Conservation (phyloP, 1,284 basidiomycete genomes). For the Macrocystidia cucumis region DNA sequence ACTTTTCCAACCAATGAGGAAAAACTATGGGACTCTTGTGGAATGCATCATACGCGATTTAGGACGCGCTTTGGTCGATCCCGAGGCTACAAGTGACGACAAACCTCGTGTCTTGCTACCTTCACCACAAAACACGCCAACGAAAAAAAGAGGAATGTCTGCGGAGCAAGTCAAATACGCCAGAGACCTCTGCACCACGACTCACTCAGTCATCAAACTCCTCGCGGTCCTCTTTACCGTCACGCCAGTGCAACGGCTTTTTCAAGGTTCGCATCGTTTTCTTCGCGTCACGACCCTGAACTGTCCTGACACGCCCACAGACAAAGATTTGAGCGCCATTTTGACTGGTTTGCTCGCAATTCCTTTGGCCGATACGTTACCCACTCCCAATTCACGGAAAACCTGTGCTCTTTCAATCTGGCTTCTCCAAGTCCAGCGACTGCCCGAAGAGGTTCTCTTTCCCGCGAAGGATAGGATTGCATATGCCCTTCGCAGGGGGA, state of each 20-base stretch:
- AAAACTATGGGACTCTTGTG: slow-evolving; percentile 40
- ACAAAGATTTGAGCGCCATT: slow-evolving; percentile 47
- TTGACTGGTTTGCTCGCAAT: slow-evolving; percentile 60
- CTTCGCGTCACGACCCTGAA: slow-evolving; percentile 3
- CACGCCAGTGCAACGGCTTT: slow-evolving; percentile 49
- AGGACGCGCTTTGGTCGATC: slow-evolving; percentile 51
- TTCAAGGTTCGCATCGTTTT: slow-evolving; percentile 41
- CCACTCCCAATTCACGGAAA: slow-evolving; percentile 76
- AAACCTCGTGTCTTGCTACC: slow-evolving; percentile 28
- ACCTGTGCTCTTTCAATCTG: slow-evolving; percentile 70
- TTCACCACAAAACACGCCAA: slow-evolving; percentile 37
- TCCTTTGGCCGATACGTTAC: slow-evolving; percentile 55
- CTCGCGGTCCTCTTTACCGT: slow-evolving; percentile 51
- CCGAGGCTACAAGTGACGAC: slow-evolving; percentile 27
- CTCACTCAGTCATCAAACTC: slow-evolving; percentile 59
- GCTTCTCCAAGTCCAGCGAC: slow-evolving; percentile 60
- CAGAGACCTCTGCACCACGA: slow-evolving; percentile 64
- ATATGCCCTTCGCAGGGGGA: slow-evolving; percentile 62
- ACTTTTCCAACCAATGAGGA: slow-evolving; percentile 59
- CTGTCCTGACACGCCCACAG: slow-evolving; percentile 24
- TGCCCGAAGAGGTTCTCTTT: slow-evolving; percentile 50
- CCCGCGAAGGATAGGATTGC: slow-evolving; percentile 58
- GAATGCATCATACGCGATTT: slow-evolving; percentile 56
- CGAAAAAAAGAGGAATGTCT: slow-evolving; percentile 59
- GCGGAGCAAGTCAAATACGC: slow-evolving; percentile 71